phyloP scores from a whole-genome alignment of 1,139 yeast genomes.

The Hyphopichia fennica region DNA sequence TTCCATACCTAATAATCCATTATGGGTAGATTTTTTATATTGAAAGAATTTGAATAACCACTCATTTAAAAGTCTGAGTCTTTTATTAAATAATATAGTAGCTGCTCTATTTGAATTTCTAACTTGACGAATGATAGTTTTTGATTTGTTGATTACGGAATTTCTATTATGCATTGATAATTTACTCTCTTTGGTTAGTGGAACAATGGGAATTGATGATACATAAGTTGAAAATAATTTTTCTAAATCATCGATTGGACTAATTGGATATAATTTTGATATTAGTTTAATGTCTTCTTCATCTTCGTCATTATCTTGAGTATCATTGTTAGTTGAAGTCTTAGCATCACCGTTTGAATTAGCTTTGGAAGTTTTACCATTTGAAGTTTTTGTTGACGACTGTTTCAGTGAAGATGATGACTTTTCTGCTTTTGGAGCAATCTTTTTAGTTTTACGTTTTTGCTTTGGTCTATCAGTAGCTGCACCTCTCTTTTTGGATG shows the following conservation, averaged over 20 bases:
- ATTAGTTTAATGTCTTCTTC: background rate
- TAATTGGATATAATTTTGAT: background rate
- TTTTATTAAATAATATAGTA: conserved; percentile 29
- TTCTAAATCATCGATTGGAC: conserved; percentile 21
- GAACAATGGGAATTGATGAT: conserved; percentile 7
- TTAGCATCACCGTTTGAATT: background rate
- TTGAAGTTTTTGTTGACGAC: background rate
- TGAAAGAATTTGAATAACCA: conserved; percentile 41
- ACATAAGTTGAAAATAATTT: conserved; percentile 11
- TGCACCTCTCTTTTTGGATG: conserved; percentile 11
- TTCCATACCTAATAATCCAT: conserved; percentile 42
- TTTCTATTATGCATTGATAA: conserved; percentile 22
- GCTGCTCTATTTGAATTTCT: conserved; percentile 30
- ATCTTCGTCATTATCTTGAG: conserved; percentile 6
- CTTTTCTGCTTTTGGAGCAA: background rate
- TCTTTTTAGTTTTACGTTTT: background rate
- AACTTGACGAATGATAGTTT: conserved; percentile 30
- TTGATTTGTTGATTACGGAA: conserved; percentile 24
- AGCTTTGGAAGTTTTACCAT: background rate
- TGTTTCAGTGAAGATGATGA: background rate
- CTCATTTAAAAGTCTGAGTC: conserved; percentile 25
- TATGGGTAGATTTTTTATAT: conserved; percentile 38
- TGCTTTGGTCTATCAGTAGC: conserved; percentile 7
- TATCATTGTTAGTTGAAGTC: background rate
- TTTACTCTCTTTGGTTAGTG: conserved; percentile 10